Base-by-base conservation (phyloP, 495 filamentous ascomycete genomes). In the Baudoinia panamericana region DNA sequence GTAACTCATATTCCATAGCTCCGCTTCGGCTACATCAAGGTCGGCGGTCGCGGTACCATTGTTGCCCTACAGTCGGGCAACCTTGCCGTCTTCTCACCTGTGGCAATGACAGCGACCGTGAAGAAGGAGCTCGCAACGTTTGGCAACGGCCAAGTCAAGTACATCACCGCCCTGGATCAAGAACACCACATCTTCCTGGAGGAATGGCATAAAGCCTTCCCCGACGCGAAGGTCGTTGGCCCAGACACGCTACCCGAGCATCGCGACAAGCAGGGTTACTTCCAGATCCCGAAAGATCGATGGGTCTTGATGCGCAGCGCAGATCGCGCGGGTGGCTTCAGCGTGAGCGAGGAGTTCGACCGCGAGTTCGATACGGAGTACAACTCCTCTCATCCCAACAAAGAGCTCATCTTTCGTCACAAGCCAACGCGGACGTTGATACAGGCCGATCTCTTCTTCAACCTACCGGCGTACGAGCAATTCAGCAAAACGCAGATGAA, bases 131-230 rank as follows among this genome's bases (percentile, higher is more conserved):
- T 39, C 30, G 13, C 32, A 33, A 13, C 39, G 23, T 30, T 52
- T 10, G 60, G 64, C n/a, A 62, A 86, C 17, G 84, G 84, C 39
- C 70, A 75, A 18, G 75, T 97, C 32, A 69, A 67, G 33, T 95
- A 96, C 67, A 74, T 96, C 44, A 70, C 86, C 9, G 86, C 88
- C 4, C 70, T 76, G 15, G 90, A 96, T 55, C 71, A 86, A 15
- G 80, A 94, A 43, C 90, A 96, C 61, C 88, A 97, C 68, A 81
- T 96, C 55, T 85, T 83, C 63, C 55, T 96, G 13, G 76, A 79
- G 1, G 62, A 80, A 10, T 97, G 90, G 92, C 73, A 80, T 43
- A 60, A 69, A 13, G 83, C 72, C 4, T 97, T 70, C 58, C 86
- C 86, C 0, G 48, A 69, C 16, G 86, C 90, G 6, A 71, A 75